These are phyloP conservation scores for Serpula lacrymans DNA, from an alignment of 768 basidiomycete genomes.

Conservation along the genomic window DNA sequence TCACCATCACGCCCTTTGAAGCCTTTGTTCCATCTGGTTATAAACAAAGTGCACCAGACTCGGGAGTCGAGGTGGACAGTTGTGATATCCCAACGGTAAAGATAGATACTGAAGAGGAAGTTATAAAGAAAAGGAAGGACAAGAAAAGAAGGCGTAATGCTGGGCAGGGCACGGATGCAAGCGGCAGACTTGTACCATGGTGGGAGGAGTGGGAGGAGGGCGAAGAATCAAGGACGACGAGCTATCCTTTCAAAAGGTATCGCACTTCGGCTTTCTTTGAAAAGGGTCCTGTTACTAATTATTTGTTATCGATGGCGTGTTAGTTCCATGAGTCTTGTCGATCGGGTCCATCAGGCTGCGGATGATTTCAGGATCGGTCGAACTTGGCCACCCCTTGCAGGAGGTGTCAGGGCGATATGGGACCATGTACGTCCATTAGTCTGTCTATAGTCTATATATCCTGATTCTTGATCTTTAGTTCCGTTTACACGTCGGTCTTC, in stretches of 20 bases:
- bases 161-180: constrained; percentile 15
- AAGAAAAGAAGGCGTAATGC: constrained; percentile 14
- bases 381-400: constrained; percentile 25
- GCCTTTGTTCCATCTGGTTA: constrained; percentile 32
- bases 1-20: constrained; percentile 40
- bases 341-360: constrained; percentile 23
- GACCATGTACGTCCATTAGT: constrained; percentile 20
- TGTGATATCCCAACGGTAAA: constrained; percentile 21
- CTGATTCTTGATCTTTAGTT: constrained; percentile 21
- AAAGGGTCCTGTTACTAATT: constrained; percentile 1
- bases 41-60: constrained; percentile 1
- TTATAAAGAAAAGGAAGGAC: constrained; percentile 11
- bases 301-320: background rate
- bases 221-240: constrained; percentile 18
- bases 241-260: constrained; percentile 24
- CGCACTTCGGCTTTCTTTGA: constrained; percentile 21
- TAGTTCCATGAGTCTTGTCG: constrained; percentile 12
- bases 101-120: constrained; percentile 21
- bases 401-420: constrained; percentile 26
- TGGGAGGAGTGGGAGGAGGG: constrained; percentile 31
- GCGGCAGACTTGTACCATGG: constrained; percentile 24
- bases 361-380: constrained; percentile 30
- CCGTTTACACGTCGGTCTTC: constrained; percentile 27
- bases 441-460: background rate
- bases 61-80: constrained; percentile 24